Evolutionary conservation across 2,329 filamentous ascomycete genomes (phyloP), one percentile per base, ranked within the genome.

Genomic region (Sporothrix phasma): DNA sequence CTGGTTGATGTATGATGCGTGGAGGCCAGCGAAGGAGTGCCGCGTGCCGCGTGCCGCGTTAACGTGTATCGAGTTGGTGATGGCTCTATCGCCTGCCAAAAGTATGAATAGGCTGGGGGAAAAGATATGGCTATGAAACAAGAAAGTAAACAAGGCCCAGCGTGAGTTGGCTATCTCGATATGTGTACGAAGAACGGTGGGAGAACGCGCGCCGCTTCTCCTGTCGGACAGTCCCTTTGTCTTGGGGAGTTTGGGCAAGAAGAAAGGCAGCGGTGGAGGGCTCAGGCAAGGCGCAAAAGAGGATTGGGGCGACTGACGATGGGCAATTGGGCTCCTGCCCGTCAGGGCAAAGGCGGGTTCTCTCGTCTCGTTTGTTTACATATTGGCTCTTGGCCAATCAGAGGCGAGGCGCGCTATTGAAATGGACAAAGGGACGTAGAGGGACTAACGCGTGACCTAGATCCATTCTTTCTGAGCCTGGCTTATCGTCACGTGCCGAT

Each of bases 311-410:
- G 10, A 39, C 31, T 39, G 51, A 56, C 51, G 51, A 56, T 24
- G 31, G 51, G 47, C 26, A 6, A 5, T 26, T 10, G 45, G 45
- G 24, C 11, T 49, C 24, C 13, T 47, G 45, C 3, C 24, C 39
- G n/a, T 26, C 4, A 60, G 24, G 17, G n/a, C 41, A 34, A n/a
- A n/a, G 22, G 26, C 46, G 34, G 7, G 37, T 29, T 34, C 19
- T 8, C 34, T 10, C 10, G 4, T 53, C 22, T 37, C 47, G 39
- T 67, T 68, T 68, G 66, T 68, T 68, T 68, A 68, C 66, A 65
- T 68, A 19, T 29, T 11, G 11, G 3, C 6, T 24, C 1, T n/a
- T 2, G 22, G 63, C 66, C 65, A 67, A 66, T 67, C 56, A 67
- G 34, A 47, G 13, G 15, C 8, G 17, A 26, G 46, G 22, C 39